A percentile compares a stretch with the other conserved stretches of the same genome.
Conservation (phyloP, 805 yeast genomes). For the Candida germanica region DNA sequence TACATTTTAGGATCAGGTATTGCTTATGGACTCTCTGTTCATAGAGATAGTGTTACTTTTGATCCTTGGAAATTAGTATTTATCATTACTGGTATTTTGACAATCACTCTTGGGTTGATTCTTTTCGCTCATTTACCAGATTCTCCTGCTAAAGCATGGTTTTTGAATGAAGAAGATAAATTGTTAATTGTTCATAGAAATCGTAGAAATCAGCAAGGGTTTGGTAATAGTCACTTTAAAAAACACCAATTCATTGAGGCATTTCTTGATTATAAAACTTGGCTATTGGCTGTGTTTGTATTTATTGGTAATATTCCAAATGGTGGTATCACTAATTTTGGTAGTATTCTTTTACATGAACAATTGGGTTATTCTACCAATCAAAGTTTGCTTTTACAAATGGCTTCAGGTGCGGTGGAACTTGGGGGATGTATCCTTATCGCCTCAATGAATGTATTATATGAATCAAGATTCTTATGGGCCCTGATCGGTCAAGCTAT, state of each 20-base stretch:
- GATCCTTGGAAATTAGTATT: constrained; percentile 61
- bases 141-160: constrained; percentile 35
- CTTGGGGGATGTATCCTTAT: constrained; percentile 34
- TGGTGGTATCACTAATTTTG: constrained; percentile 36
- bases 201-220: constrained; percentile 38
- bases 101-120: constrained; percentile 48
- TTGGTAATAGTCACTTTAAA: constrained; percentile 39
- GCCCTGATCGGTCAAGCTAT: constrained; percentile 22
- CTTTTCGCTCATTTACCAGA: constrained; percentile 45
- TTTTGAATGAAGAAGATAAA: constrained; percentile 33
- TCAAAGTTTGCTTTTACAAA: constrained; percentile 40
- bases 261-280: constrained; percentile 31
- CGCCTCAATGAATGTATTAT: constrained; percentile 21
- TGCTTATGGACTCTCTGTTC: constrained; percentile 49
- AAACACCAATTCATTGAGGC: constrained; percentile 36
- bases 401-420: constrained; percentile 50
- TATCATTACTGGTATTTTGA: constrained; percentile 57
- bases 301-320: constrained; percentile 30
- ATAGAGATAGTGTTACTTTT: constrained; percentile 37
- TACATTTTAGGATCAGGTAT: constrained; percentile 42
- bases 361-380: constrained; percentile 24
- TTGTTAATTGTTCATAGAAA: constrained; percentile 31
- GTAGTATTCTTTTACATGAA: constrained; percentile 28
- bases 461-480: constrained; percentile 26
- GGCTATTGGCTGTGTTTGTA: constrained; percentile 30